Base-by-base conservation (phyloP, 768 basidiomycete genomes). In the Macrolepiota dolichaula region DNA sequence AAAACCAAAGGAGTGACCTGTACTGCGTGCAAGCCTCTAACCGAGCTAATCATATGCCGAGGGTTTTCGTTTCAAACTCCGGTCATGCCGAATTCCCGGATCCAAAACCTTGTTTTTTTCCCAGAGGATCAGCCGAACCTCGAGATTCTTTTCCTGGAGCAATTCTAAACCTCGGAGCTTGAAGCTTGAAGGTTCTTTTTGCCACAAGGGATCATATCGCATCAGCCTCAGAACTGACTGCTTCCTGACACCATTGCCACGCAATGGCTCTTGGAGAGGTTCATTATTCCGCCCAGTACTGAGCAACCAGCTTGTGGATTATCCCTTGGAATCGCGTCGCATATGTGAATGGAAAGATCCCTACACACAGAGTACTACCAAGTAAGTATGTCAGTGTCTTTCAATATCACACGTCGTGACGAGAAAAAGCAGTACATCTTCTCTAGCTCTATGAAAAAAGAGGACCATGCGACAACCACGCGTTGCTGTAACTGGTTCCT, bases 191-290 rank as follows among this genome's bases (percentile, higher is more conserved):
- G 51, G 51, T 19, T 35, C 51, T 52, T 32, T 10, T 12, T 29
- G 51, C 51, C 51, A n/a, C 51, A 52, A 52, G 51, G 51, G 51
- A 32, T 52, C 51, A 52, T 35, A 52, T 52, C 51, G 51, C n/a
- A 32, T 35, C 29, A 15, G 32, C 15, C 15, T 44, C 19, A n/a
- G 42, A 19, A 19, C 4, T 6, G 19, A 44, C 42, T 9, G 19
- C 42, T 44, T 44, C 42, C 19, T 17, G 42, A 19, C 42, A 19
- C 19, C 19, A 15, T n/a, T 44, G 17, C 42, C 9, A n/a, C 17
- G 19, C n/a, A 19, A 44, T 32, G 29, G 29, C 3, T 7, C 29
- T 32, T 32, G 29, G 42, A 15, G 6, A 44, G 19, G n/a, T 2
- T 3, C 17, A 44, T 44, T 44, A 9, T 44, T 19, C 19, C 19